A percentile compares a stretch with the other conserved stretches of the same genome.
Conservation (phyloP, 169 alveolate species). For the Eimeria brunetti region DNA sequence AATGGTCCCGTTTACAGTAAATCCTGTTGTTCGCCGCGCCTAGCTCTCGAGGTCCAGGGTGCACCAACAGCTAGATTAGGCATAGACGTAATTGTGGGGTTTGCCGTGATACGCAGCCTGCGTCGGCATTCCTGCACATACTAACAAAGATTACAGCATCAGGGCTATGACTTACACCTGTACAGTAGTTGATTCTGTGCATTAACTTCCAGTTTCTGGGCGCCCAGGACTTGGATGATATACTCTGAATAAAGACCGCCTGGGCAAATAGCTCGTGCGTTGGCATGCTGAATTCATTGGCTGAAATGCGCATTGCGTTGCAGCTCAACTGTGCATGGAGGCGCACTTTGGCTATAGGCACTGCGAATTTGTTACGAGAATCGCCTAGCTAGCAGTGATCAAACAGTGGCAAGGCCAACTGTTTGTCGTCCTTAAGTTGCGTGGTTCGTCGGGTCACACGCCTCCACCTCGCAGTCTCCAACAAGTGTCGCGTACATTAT, state of each 20-base stretch:
- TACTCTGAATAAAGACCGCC: background rate
- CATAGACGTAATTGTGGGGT: background rate
- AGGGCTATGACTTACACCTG: background rate
- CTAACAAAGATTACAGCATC: background rate
- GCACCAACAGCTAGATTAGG: background rate
- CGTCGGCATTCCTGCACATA: background rate
- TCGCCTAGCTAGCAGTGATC: background rate
- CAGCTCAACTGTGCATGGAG: background rate
- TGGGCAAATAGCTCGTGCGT: background rate
- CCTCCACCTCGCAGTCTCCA: background rate
- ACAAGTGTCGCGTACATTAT: background rate
- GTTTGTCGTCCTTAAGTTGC: background rate
- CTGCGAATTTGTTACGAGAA: background rate
- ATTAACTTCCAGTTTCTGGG: background rate
- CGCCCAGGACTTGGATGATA: background rate
- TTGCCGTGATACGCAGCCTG: background rate
- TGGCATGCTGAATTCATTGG: background rate
- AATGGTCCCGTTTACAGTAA: too few species aligned
- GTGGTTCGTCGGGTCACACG: background rate
- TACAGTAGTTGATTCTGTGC: background rate
- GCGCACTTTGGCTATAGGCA: background rate
- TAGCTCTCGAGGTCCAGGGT: background rate
- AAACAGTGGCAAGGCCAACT: background rate
- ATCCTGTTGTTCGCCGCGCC: too few species aligned
- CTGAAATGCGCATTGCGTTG: background rate